phyloP scores from a whole-genome alignment of 352 stramenopile genomes.

The Globisporangium solare region DNA sequence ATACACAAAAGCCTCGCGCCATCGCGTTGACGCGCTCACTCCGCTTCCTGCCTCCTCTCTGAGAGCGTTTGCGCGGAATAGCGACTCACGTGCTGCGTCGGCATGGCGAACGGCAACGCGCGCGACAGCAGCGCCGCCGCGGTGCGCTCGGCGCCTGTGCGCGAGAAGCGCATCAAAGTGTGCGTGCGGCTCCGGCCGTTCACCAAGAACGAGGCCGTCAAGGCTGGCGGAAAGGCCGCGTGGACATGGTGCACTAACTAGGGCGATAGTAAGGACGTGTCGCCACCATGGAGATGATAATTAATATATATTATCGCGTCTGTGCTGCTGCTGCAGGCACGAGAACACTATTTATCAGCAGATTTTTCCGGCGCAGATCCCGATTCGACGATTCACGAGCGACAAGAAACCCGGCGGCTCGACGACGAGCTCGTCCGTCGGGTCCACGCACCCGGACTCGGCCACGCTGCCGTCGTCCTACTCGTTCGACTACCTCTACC shows the following conservation, averaged over 20 bases:
- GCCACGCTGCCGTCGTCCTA: constrained; percentile 68
- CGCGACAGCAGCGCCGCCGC: no score
- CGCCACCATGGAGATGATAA: no score
- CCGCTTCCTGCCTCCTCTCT: no score
- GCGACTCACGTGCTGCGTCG: no score
- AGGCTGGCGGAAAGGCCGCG: constrained; percentile 66
- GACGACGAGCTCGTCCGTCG: constrained; percentile 33
- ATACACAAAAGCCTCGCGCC: no score
- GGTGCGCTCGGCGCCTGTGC: constrained; percentile 10
- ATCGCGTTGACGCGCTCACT: no score
- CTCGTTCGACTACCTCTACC: constrained; percentile 86
- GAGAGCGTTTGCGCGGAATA: no score
- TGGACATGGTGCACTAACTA: constrained; percentile 58
- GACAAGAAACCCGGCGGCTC: constrained; percentile 28
- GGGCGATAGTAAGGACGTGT: no score
- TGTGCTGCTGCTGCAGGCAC: constrained; percentile 34
- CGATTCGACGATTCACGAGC: constrained; percentile 19
- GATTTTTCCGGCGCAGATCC: constrained; percentile 70
- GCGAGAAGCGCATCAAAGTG: constrained; percentile 76
- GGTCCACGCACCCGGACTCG: constrained; percentile 15
- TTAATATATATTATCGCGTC: no score
- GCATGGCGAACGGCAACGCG: no score
- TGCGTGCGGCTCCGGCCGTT: constrained; percentile 74
- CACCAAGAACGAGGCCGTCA: constrained; percentile 65
- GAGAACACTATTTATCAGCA: constrained; percentile 88